Evolutionary conservation across 2,329 filamentous ascomycete species (phyloP).

Genomic region (Alternaria sp.): DNA sequence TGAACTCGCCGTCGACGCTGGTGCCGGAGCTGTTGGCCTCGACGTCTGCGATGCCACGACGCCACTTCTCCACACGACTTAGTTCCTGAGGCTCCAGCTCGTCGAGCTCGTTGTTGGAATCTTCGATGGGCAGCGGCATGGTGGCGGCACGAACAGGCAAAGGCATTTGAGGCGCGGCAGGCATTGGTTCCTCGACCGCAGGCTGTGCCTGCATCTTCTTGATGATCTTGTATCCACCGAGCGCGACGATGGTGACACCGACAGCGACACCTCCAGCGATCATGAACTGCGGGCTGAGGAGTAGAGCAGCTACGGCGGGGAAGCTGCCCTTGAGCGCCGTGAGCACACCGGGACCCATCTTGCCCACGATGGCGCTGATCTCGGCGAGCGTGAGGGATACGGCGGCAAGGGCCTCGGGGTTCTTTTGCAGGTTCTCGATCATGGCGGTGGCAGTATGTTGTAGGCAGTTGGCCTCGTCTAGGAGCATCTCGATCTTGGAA

Average conservation of each 20-base stretch:
- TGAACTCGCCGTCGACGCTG: conserved; percentile 72
- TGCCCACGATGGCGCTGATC: conserved; percentile 81
- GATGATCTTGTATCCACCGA: conserved; percentile 97
- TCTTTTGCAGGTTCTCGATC: conserved; percentile 81
- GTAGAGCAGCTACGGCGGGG: conserved; percentile 84
- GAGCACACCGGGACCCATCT: conserved; percentile 85
- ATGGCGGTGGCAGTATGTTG: conserved; percentile 85
- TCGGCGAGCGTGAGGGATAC: conserved; percentile 93
- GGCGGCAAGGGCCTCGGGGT: conserved; percentile 90
- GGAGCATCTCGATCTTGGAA: conserved; percentile 75
- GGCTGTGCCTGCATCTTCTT: conserved; percentile 74
- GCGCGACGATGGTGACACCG: conserved; percentile 93
- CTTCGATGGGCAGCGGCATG: conserved; percentile 18
- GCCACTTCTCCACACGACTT: conserved; percentile 69
- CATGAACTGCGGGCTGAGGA: conserved; percentile 91
- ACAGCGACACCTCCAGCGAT: conserved; percentile 90
- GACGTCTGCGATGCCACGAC: conserved; percentile 68
- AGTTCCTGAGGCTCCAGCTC: conserved; percentile 66
- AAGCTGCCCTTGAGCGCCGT: conserved; percentile 79
- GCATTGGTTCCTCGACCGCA: conserved; percentile 36
- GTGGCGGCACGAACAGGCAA: conserved; percentile 23
- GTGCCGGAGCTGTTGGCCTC: conserved; percentile 64
- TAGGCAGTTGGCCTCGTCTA: conserved; percentile 88
- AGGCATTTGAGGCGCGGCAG: conserved; percentile 11
- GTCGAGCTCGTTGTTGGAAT: conserved; percentile 55